Percentiles rank a stretch among this genome's conserved stretches.
Conservation (phyloP, 1,284 basidiomycete species). For the Puccinia novopanici region DNA sequence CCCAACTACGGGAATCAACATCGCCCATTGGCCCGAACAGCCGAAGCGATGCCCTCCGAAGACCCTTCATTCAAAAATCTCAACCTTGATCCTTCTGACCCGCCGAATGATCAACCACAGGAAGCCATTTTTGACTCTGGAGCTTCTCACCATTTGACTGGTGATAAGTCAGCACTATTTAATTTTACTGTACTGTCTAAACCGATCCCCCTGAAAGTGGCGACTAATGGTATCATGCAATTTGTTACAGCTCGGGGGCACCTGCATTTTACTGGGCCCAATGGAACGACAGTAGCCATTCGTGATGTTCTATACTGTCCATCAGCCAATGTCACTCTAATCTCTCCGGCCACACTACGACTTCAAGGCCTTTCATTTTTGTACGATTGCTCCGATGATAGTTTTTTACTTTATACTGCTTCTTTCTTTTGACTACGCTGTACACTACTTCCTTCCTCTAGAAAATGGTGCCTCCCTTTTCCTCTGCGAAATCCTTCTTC, state of each 20-base stretch:
- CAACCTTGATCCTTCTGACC: too few species aligned
- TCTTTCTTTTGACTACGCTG: not conserved
- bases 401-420: not conserved
- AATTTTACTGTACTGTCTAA: not conserved
- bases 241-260: not conserved
- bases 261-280: not conserved
- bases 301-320: not conserved
- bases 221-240: not conserved
- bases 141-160: not conserved
- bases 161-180: slow-evolving; percentile 1
- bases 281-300: not conserved
- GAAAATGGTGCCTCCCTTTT: not conserved
- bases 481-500: not conserved
- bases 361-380: not conserved
- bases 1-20: too few species aligned
- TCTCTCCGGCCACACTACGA: not conserved
- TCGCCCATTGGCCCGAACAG: too few species aligned
- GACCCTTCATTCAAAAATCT: too few species aligned
- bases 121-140: not conserved
- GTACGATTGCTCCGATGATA: not conserved
- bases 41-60: too few species aligned
- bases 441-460: not conserved
- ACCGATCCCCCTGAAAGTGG: not conserved
- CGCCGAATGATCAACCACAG: too few species aligned
- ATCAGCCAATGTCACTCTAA: not conserved